Conservation (phyloP, 2,329 filamentous ascomycete genomes). For the Lachnellula occidentalis region DNA sequence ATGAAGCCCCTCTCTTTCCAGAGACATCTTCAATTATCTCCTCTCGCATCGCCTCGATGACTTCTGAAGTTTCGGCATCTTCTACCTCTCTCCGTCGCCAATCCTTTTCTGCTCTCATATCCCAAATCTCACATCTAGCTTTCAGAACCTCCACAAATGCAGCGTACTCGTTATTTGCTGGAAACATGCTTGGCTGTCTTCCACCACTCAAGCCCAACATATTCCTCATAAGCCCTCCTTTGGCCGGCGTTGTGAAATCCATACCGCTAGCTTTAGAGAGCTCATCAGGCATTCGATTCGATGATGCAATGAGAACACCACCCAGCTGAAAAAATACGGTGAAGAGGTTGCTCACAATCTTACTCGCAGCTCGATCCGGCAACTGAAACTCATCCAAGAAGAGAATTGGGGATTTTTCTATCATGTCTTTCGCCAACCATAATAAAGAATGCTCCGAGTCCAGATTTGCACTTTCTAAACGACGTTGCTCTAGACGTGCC, state of each 20-base stretch:
- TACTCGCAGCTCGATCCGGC: slow-evolving; percentile 70
- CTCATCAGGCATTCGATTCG: slow-evolving; percentile 80
- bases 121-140: slow-evolving; percentile 75
- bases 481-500: slow-evolving; percentile 59
- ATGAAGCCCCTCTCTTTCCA: slow-evolving; percentile 1
- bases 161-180: slow-evolving; percentile 65
- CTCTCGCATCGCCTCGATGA: slow-evolving; percentile 30
- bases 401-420: slow-evolving; percentile 68
- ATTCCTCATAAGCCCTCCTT: slow-evolving; percentile 46
- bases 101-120: slow-evolving; percentile 71
- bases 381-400: slow-evolving; percentile 83
- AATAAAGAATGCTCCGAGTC: slow-evolving; percentile 60
- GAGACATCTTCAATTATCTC: slow-evolving; percentile 24
- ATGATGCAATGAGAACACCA: slow-evolving; percentile 73
- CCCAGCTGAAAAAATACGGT: slow-evolving; percentile 78
- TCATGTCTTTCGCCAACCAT: slow-evolving; percentile 69
- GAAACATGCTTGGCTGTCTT: slow-evolving; percentile 34
- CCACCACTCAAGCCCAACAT: slow-evolving; percentile 40
- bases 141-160: slow-evolving; percentile 71
- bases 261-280: slow-evolving; percentile 68
- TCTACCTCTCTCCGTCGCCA: slow-evolving; percentile 56
- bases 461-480: neutral
- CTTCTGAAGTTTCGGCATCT: slow-evolving; percentile 20
- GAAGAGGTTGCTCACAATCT: slow-evolving; percentile 74
- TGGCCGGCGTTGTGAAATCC: slow-evolving; percentile 53